Conservation (phyloP, 108 stramenopile genomes). For the Nitzschia inconspicua region DNA sequence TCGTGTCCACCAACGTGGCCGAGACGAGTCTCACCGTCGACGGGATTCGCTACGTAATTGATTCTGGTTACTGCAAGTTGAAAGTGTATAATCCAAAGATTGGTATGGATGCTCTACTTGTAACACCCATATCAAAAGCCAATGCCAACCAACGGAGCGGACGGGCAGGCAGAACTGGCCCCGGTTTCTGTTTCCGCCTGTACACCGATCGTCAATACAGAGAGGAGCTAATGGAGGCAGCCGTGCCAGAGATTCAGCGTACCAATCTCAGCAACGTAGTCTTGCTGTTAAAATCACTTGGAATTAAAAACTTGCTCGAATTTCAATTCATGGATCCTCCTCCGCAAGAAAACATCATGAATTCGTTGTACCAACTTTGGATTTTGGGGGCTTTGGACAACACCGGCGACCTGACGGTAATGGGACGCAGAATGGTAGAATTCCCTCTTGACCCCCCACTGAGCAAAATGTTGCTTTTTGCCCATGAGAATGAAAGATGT, state of each 20-base stretch:
- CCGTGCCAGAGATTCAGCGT: slow-evolving; percentile 98
- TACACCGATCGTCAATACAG: slow-evolving; percentile 96
- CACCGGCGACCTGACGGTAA: slow-evolving; percentile 85
- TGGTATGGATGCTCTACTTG: slow-evolving; percentile 98
- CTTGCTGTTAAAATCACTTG: slow-evolving; percentile 94
- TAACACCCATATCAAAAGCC: slow-evolving; percentile 95
- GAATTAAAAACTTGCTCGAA: slow-evolving; percentile 88
- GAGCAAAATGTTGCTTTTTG: slow-evolving; percentile 96
- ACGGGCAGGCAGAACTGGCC: slow-evolving; percentile 95
- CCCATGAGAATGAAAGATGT: slow-evolving; percentile 84
- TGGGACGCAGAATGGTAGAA: slow-evolving; percentile 95
- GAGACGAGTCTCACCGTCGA: slow-evolving; percentile 99
- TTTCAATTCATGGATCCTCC: slow-evolving; percentile 99
- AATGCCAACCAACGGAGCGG: slow-evolving; percentile 98
- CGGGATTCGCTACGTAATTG: slow-evolving; percentile 91
- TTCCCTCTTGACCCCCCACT: slow-evolving; percentile 97
- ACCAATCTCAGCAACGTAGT: slow-evolving; percentile 99
- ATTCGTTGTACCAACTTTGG: slow-evolving; percentile 97
- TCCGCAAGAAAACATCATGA: slow-evolving; percentile 96
- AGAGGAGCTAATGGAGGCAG: slow-evolving; percentile 92
- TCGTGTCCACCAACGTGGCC: slow-evolving; percentile 98
- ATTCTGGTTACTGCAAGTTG: slow-evolving; percentile 96
- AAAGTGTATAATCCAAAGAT: slow-evolving; percentile 99
- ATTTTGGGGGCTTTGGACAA: slow-evolving; percentile 97
- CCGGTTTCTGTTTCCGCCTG: slow-evolving; percentile 95